Base-by-base conservation (phyloP, 768 basidiomycete genomes). In the Rubroboletus pulcherrimus region DNA sequence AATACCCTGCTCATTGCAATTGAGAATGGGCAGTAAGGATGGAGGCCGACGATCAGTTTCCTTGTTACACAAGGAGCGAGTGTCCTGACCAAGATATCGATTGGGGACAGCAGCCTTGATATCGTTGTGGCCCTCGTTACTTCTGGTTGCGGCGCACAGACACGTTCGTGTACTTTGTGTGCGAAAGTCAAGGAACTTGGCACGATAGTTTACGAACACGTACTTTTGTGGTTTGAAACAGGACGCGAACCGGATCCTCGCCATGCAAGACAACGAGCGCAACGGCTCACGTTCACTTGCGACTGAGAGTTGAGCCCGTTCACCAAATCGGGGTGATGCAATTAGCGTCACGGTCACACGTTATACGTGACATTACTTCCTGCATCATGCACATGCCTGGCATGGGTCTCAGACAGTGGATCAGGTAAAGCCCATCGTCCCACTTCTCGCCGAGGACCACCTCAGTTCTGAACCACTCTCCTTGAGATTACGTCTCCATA, bases 351-450 rank as follows among this genome's bases (percentile, higher is more conserved):
- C 26, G 26, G 26, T 26, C 3, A 26, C 26, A 4, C 26, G 26
- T 5, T 5, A 26, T 26, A 5, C 26, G 26, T 26, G 26, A 26
- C 26, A 26, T 5, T 26, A 26, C 26, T 5, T 26, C 26, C 26
- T 26, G 26, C 5, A 26, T 26, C 26, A 26, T 26, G 21, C 21
- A 21, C 21, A 21, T 21, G 21, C 21, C 21, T 21, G 21, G 21
- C 26, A 68, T 69, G 68, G 33, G 24, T 30, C 34, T 65, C 49
- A 30, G 33, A 51, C 56, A 39, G 30, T 67, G 69, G 65, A 38
- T 59, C 49, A 63, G 70, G 70, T 71, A 57, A 59, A 30, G 21
- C 5, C 5, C 31, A 11, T 21, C 9, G 3, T 52, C 4, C 33
- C n/a, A 17, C 35, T 38, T n/a, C 15, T 19, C 29, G 5, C 5